phyloP scores from a whole-genome alignment of 768 basidiomycete genomes.

The Brasilioporus rufonigricans region DNA sequence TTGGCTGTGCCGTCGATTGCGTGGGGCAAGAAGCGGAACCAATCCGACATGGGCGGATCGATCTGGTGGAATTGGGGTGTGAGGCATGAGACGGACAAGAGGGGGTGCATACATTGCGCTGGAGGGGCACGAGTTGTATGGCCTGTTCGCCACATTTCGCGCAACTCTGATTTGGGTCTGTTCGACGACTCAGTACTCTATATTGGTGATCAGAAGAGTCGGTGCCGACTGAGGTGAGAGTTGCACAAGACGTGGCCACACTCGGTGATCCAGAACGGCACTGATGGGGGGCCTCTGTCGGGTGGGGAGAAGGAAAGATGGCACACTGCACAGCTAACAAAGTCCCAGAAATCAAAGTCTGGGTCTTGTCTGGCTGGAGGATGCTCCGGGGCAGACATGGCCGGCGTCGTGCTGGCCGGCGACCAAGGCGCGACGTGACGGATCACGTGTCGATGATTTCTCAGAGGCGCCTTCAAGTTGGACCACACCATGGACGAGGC shows the following conservation, averaged over 20 bases:
- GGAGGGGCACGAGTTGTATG: constrained; percentile 71
- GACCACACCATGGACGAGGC: no score
- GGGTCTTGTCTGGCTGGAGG: constrained; percentile 2
- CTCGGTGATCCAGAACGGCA: constrained; percentile 88
- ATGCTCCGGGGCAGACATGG: constrained; percentile 8
- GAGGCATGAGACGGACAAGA: not conserved
- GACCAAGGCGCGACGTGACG: constrained; percentile 12
- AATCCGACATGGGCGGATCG: constrained; percentile 77
- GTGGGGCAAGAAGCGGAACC: constrained; percentile 67
- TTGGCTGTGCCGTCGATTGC: constrained; percentile 63
- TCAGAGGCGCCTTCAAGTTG: not conserved
- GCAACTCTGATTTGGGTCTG: constrained; percentile 75
- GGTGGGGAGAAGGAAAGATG: constrained; percentile 58
- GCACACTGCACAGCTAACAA: constrained; percentile 68
- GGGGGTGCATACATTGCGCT: constrained; percentile 55
- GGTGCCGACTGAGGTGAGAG: constrained; percentile 68
- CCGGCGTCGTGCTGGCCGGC: not conserved
- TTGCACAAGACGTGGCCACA: constrained; percentile 88
- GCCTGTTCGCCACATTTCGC: constrained; percentile 59
- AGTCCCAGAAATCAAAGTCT: constrained; percentile 75
- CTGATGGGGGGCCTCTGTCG: constrained; percentile 47
- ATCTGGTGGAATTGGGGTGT: constrained; percentile 45
- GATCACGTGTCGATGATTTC: constrained; percentile 16
- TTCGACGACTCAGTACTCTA: not conserved
- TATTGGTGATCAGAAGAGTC: not conserved